Base-by-base conservation (phyloP, 495 filamentous ascomycete species). In the Ascobolus immersus region DNA sequence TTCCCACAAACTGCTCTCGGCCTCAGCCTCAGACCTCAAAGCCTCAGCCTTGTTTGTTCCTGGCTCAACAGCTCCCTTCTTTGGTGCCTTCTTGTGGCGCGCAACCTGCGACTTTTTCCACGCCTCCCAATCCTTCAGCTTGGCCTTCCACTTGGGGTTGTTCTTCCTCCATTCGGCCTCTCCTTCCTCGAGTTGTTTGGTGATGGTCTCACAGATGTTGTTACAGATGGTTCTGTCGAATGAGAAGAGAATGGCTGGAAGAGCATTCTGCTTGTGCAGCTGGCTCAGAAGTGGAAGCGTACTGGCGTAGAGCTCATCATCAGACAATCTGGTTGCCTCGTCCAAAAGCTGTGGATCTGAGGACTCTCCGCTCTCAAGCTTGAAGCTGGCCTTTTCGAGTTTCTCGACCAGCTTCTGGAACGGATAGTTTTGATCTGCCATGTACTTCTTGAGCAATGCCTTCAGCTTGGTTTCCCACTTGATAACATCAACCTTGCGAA, bases 171-270 rank as follows among this genome's bases (percentile, higher is more conserved):
- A 79, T 4, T 31, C 27, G 0, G 41, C 29, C 44, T 82, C 76
- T 0, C 62, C 56, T 2, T 49, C 36, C 18, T 54, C 38, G 7
- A 81, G 48, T 28, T 69, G 49, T 3, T 43, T 23, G 3, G 69
- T 29, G 1, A 81, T 24, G 4, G 48, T 28, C 4, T 37, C 22
- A 28, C 58, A 59, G 10, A 76, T 58, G 2, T 42, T 40, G 49
- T 80, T 73, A 38, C 76, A 82, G 13, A 49, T 44, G 1, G 36
- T 39, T 22, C 76, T 62, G 37, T 79, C 71, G 44, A 72, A 81
- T 36, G 76, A 77, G 57, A 84, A 81, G 4, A 81, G 39, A 11
- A 84, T 62, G 0, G 71, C 74, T 0, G 77, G 77, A 4, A 84
- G 56, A 2, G 71, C 73, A 35, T 63, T 59, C 36, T 63, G 59